Base-by-base conservation (phyloP, 345 rosid species). In the Streptanthus diversifolius region DNA sequence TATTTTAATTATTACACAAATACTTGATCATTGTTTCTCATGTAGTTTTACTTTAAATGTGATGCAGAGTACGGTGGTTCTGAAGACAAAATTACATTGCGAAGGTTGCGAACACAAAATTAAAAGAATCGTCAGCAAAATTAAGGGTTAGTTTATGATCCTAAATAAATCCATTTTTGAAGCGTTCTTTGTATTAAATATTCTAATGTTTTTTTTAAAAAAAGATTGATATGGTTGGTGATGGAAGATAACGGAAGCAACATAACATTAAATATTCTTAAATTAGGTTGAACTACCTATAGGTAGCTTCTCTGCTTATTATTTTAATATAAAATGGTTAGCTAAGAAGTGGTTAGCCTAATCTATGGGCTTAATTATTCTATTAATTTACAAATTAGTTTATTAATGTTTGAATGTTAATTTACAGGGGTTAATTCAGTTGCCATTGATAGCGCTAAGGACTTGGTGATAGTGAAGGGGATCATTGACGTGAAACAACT, bases 381-480 rank as follows among this genome's bases (percentile, higher is more conserved):
- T 35, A 45, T n/a, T 54, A 67, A 32, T 58, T 58, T 45, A 33
- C 41, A 48, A 13, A 13, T 25, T 27, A 32, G 48, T 24, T 63
- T n/a, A 69, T 13, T 44, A 47, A 63, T 10, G 45, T 56, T 53
- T 35, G 0, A 63, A 19, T 30, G 3, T 49, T 49, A 12, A 0
- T 17, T 35, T 63, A 68, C 85, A 95, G 99, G 99, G 1, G 95
- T 95, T 57, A 75, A 68, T 0, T 48, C 80, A 25, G 95, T 95
- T 5, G 40, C 68, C 13, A 68, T 91, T 1, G 95, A 89, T 69
- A 79, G 59, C 11, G 82, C 58, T 4, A 95, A 88, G 76, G 96
- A 91, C 58, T 79, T 81, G 13, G 89, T 95, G 24, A 80, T 85
- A 22, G 96, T 91, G 21, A 91, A 82, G 29, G 99, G 99, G 1